phyloP scores from a whole-genome alignment of 2,329 filamentous ascomycete species.

The Berkeleyomyces rouxiae region DNA sequence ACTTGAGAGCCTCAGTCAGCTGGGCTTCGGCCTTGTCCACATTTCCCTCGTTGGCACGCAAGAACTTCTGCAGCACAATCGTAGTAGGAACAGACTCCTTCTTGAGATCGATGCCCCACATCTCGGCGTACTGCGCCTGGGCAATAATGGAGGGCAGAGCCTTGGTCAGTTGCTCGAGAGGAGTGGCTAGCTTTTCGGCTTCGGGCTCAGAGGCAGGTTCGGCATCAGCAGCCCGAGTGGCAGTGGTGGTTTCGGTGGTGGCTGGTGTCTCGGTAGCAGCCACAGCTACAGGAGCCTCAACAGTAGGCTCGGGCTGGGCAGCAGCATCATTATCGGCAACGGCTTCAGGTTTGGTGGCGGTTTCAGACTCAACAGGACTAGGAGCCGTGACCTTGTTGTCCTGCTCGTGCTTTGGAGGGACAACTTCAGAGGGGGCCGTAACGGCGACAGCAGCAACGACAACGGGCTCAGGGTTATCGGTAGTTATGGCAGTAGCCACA shows the following conservation, averaged over 20 bases:
- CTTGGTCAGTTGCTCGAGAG: conserved; percentile 39
- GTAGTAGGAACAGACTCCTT: conserved; percentile 53
- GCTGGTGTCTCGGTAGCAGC: not conserved
- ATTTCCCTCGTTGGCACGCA: conserved; percentile 74
- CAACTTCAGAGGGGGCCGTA: conserved; percentile 18
- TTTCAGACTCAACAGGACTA: not conserved
- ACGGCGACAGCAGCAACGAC: not conserved
- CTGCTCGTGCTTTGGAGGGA: conserved; percentile 17
- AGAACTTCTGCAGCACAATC: conserved; percentile 81
- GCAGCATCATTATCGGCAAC: conserved; percentile 3
- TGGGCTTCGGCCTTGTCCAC: conserved; percentile 59
- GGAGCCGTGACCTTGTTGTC: not conserved
- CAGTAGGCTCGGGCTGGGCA: not conserved
- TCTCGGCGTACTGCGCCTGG: conserved; percentile 49
- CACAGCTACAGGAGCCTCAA: not conserved
- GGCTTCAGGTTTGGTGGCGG: not conserved
- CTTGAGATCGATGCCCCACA: conserved; percentile 67
- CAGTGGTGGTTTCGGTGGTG: not conserved
- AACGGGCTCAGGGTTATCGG: not conserved
- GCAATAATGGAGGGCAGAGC: conserved; percentile 41
- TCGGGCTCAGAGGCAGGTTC: not conserved
- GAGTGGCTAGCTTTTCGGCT: conserved; percentile 18
- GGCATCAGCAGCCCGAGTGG: not conserved
- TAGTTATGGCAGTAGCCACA: not conserved
- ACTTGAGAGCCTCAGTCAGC: conserved; percentile 61